Evolutionary conservation across 306 rosid species (phyloP).

Genomic region (Cucumis hystrix): DNA sequence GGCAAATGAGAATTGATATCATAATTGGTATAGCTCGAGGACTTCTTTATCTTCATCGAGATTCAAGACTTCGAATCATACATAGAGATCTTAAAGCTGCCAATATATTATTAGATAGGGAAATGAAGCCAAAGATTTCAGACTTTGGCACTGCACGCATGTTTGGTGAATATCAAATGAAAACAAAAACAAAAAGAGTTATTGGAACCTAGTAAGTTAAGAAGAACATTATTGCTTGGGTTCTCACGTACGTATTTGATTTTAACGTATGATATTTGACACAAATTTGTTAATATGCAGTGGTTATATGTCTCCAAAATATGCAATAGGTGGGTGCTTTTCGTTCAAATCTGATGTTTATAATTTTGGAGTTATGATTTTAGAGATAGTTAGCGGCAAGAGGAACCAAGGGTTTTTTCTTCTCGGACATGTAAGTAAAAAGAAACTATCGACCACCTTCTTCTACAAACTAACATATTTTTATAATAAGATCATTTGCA

Average conservation of each 20-base stretch:
- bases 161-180: slow-evolving; percentile 15
- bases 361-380: slow-evolving; percentile 35
- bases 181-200: slow-evolving; percentile 21
- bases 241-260: no score
- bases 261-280: no score
- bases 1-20: slow-evolving; percentile 33
- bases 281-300: not conserved
- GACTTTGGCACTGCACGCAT: slow-evolving; percentile 35
- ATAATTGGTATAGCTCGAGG: slow-evolving; percentile 42
- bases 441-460: no score
- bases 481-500: no score
- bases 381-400: slow-evolving; percentile 37
- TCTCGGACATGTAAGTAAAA: slow-evolving; percentile 14
- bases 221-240: no score
- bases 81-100: slow-evolving; percentile 43
- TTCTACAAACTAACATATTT: no score
- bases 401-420: slow-evolving; percentile 18
- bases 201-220: slow-evolving; percentile 29
- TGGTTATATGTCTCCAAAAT: slow-evolving; percentile 30
- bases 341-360: slow-evolving; percentile 29
- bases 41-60: slow-evolving; percentile 47
- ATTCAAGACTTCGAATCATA: slow-evolving; percentile 44
- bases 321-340: slow-evolving; percentile 15
- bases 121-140: slow-evolving; percentile 30
- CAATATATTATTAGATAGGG: slow-evolving; percentile 21